These are phyloP conservation scores for Letharia columbiana DNA, from an alignment of 495 filamentous ascomycete genomes.

Conservation along the genomic window DNA sequence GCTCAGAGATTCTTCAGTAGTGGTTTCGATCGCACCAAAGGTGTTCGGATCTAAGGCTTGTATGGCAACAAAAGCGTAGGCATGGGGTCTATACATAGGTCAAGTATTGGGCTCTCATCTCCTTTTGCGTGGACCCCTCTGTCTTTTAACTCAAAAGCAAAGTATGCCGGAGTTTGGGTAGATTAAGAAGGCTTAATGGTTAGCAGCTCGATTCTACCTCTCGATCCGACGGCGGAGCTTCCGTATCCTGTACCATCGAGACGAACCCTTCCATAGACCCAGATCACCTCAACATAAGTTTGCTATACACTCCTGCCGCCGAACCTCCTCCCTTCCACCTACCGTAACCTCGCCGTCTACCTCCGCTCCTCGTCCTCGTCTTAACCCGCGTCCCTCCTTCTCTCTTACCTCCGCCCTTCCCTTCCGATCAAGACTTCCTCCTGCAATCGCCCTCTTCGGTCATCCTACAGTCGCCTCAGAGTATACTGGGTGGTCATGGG, in stretches of 20 bases:
- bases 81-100: constrained; percentile 2
- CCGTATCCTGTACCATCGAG: constrained; percentile 20
- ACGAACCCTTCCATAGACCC: constrained; percentile 18
- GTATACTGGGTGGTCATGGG: neutral
- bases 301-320: constrained; percentile 8
- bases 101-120: constrained; percentile 14
- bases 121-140: constrained; percentile 2
- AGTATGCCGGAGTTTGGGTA: constrained; percentile 7
- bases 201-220: constrained; percentile 15
- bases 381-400: constrained; percentile 3
- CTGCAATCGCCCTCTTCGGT: neutral
- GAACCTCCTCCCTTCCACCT: constrained; percentile 10
- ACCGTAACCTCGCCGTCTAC: constrained; percentile 15
- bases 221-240: constrained; percentile 18
- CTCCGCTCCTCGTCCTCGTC: constrained; percentile 5
- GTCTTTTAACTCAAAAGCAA: constrained; percentile 11
- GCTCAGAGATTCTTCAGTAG: neutral
- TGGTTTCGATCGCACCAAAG: neutral
- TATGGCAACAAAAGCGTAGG: neutral
- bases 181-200: constrained; percentile 13
- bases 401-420: constrained; percentile 10
- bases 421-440: constrained; percentile 12
- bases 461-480: neutral
- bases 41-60: neutral
- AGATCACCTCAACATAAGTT: constrained; percentile 13